Base-by-base conservation (phyloP, 2,329 filamentous ascomycete species). In the Calcarisporium arbuscula region DNA sequence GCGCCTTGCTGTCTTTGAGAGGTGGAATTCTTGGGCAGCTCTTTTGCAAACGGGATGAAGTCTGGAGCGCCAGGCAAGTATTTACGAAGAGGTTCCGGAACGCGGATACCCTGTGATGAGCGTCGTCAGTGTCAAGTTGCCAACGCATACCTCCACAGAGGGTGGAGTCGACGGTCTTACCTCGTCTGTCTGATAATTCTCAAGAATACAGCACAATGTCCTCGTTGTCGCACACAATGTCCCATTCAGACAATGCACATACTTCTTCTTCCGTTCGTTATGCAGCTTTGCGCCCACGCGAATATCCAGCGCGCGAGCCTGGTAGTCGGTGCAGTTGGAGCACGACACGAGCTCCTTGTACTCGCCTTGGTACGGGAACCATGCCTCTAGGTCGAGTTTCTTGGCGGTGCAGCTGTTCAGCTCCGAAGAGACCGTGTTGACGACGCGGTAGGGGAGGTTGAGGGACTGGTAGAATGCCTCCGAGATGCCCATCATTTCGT, bases 261-360 rank as follows among this genome's bases (percentile, higher is more conserved):
- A 96, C 47, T 87, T 82, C 75, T 96, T 96, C 61, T 56, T 82
- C 38, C 74, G 71, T 46, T 88, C 85, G 20, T 80, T 88, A 61
- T 85, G 80, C 57, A 82, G 84, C 74, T 95, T 95, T 42, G 78
- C 72, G 30, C 90, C 90, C 52, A 81, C 94, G 39, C 90, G 78
- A 50, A 96, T 94, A 62, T 96, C 90, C 10, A 98, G 73, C 49
- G 87, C 88, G 38, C 92, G 77, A 17, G 87, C 87, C 69, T 96
- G 92, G 69, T 96, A 96, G 59, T 95, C 89, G 29, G 87, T 94
- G 69, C 92, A 98, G 67, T 98, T 98, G 42, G 86, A 94, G 73
- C 88, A 95, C 14, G 86, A 94, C 33, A 96, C 92, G 19, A 98
- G 77, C 67, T 96, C 92, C 67, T 95, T 96, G 74, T 95, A 96